Conservation (phyloP, 306 rosid species). For the Heteromeles arbutifolia region DNA sequence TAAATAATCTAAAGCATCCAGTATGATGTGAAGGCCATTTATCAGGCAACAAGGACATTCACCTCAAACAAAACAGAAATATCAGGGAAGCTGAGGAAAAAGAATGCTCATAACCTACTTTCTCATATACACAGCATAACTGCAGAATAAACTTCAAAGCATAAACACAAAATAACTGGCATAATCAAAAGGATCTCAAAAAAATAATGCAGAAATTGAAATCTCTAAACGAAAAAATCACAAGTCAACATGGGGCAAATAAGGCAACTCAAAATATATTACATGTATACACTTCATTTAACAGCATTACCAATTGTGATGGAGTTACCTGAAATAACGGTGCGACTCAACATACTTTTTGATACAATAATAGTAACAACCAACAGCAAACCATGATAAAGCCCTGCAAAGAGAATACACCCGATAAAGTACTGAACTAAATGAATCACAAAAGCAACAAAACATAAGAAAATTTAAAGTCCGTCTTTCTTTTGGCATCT, state of each 20-base stretch:
- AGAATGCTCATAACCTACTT: neutral
- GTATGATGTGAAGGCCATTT: neutral
- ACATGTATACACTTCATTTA: neutral
- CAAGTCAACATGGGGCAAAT: neutral
- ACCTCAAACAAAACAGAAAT: neutral
- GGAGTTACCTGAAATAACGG: conserved; percentile 74
- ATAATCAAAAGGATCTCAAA: neutral
- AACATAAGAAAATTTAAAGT: neutral
- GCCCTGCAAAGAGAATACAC: conserved; percentile 50
- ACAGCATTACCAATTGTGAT: neutral
- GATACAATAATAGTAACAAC: conserved; percentile 93
- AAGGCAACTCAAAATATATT: neutral
- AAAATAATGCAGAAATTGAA: neutral
- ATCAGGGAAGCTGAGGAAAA: neutral
- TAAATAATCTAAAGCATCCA: neutral
- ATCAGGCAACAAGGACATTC: neutral
- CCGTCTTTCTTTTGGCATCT: neutral
- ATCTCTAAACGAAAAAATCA: neutral
- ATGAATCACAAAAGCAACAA: neutral
- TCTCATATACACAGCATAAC: neutral
- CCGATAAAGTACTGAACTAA: conserved; percentile 4
- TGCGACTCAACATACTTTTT: conserved; percentile 89
- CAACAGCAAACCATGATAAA: conserved; percentile 97
- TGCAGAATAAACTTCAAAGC: neutral
- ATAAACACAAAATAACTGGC: neutral